These are phyloP conservation scores for Colletotrichum sp. DNA, from an alignment of 2,329 filamentous ascomycete genomes.

Conservation along the genomic window DNA sequence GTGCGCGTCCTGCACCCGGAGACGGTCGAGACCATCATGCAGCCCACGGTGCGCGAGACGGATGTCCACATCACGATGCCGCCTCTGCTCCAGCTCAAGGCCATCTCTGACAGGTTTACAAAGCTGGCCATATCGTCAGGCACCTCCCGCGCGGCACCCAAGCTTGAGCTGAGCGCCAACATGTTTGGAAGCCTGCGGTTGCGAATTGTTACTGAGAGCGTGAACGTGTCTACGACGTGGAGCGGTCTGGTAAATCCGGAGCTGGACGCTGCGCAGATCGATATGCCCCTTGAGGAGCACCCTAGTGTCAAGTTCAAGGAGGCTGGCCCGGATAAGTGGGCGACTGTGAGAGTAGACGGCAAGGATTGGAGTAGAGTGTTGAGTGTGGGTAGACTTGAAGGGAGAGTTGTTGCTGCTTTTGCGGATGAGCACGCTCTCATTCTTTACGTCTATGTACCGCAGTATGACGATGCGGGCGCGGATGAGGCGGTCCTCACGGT, in stretches of 20 bases:
- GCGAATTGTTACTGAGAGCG: conserved; percentile 80
- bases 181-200: conserved; percentile 90
- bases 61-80: conserved; percentile 95
- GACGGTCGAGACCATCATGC: conserved; percentile 90
- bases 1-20: conserved; percentile 85
- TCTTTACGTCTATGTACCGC: conserved; percentile 80
- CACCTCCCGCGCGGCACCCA: conserved; percentile 48
- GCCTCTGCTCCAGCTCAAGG: conserved; percentile 85
- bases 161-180: conserved; percentile 88
- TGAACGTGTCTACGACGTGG: conserved; percentile 88
- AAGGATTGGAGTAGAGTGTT: conserved; percentile 95
- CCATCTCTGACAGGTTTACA: conserved; percentile 94
- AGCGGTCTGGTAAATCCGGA: conserved; percentile 85
- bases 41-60: conserved; percentile 87
- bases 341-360: conserved; percentile 88
- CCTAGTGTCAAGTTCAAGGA: conserved; percentile 81
- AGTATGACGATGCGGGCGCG: conserved; percentile 67
- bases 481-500: conserved; percentile 81
- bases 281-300: conserved; percentile 76
- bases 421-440: conserved; percentile 81
- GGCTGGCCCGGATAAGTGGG: conserved; percentile 83
- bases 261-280: conserved; percentile 78
- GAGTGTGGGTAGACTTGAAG: conserved; percentile 87
- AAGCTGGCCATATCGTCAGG: conserved; percentile 70
- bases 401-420: conserved; percentile 91